phyloP scores from a whole-genome alignment of 1,284 basidiomycete species.

The Cryptococcus sp. region DNA sequence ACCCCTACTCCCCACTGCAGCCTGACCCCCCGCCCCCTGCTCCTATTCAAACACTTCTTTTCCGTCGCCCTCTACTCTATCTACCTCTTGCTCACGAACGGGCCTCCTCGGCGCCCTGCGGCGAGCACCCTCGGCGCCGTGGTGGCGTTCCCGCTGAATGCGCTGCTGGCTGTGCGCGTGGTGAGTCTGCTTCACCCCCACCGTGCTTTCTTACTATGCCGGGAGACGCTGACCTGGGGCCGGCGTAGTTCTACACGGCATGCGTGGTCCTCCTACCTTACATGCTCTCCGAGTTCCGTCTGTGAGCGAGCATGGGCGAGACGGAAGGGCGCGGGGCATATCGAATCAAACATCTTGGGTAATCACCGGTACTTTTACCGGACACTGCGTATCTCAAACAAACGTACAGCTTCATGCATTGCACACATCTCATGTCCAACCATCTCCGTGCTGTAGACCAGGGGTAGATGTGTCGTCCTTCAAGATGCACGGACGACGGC shows the following conservation, averaged over 20 bases:
- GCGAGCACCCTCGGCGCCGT: slow-evolving; percentile 33
- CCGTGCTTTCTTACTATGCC: background rate
- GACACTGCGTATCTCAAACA: no score
- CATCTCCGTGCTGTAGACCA: no score
- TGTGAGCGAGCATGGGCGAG: slow-evolving; percentile 12
- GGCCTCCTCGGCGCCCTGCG: slow-evolving; percentile 45
- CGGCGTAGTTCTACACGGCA: slow-evolving; percentile 73
- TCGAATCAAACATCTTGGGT: no score
- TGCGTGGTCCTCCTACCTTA: slow-evolving; percentile 80
- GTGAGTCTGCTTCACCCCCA: slow-evolving; percentile 53
- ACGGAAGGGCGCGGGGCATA: no score
- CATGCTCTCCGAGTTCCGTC: slow-evolving; percentile 72
- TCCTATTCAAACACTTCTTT: slow-evolving; percentile 92
- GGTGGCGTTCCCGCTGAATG: slow-evolving; percentile 61
- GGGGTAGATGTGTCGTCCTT: no score
- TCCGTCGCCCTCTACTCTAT: slow-evolving; percentile 90
- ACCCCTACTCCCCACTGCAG: slow-evolving; percentile 21
- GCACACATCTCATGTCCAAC: no score
- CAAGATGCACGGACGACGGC: no score
- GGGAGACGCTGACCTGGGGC: background rate
- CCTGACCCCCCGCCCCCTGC: slow-evolving; percentile 67
- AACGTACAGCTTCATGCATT: no score
- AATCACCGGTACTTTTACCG: no score
- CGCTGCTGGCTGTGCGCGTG: slow-evolving; percentile 57
- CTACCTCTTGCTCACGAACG: slow-evolving; percentile 76